A percentile compares a stretch with the other conserved stretches of the same genome.
Evolutionary conservation across 2,329 filamentous ascomycete genomes (phyloP).

Genomic region (Ilyonectria robusta): DNA sequence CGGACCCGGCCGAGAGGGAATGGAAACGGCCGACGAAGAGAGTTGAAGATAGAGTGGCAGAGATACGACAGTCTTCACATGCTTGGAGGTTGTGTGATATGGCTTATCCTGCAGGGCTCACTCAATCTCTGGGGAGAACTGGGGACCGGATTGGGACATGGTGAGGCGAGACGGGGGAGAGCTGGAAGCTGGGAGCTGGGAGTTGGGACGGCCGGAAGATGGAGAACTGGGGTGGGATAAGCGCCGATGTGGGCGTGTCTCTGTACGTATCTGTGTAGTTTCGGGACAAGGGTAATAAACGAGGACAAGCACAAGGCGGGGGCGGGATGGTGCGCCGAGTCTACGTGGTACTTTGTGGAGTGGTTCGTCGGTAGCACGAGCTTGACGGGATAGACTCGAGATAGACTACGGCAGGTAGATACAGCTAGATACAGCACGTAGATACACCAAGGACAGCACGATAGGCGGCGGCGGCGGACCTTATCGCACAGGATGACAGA

Average conservation of each 20-base stretch:
- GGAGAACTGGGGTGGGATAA: conserved; percentile 1
- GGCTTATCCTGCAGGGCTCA: not conserved
- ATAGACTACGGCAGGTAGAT: not conserved
- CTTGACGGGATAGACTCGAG: not conserved
- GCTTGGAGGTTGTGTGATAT: not conserved
- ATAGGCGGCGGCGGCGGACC: not conserved
- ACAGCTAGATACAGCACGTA: not conserved
- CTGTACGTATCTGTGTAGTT: not conserved
- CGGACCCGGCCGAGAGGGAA: conserved; percentile 26
- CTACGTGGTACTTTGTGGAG: not conserved
- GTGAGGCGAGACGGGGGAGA: not conserved
- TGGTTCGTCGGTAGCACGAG: not conserved
- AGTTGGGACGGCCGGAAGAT: not conserved
- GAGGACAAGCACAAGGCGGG: not conserved
- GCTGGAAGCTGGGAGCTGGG: not conserved
- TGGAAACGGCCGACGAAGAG: conserved; percentile 16
- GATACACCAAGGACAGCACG: not conserved
- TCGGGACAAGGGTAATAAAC: not conserved
- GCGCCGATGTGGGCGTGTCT: not conserved
- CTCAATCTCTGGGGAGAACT: not conserved
- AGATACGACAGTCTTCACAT: conserved; percentile 8
- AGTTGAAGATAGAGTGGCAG: not conserved
- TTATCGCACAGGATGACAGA: conserved; percentile 8
- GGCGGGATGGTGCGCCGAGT: not conserved
- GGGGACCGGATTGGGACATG: not conserved